Base-by-base conservation (phyloP, 75 land plant species). In the Adiantum capillusveneris region DNA sequence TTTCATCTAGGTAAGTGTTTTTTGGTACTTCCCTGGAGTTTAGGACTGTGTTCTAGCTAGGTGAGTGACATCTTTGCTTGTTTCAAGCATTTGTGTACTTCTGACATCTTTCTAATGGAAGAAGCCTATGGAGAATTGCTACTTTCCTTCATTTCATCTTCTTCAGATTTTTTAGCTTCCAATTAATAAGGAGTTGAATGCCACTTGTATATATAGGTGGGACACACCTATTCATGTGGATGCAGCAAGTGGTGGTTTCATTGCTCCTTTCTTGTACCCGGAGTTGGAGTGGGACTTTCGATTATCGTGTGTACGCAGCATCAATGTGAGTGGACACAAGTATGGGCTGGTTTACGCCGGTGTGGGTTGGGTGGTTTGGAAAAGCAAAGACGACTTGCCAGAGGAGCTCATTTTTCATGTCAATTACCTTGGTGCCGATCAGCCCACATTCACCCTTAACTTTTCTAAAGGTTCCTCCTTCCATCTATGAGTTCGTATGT, bases 381-480 rank as follows among this genome's bases (percentile, higher is more conserved):
- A 74, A 1, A 39, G 39, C 53, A 76, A 70, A 53, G 54, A 65
- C 11, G 79, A 76, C 55, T 56, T 76, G 19, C 79, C 74, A 24
- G 74, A 76, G 31, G 79, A 76, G 49, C 68, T 76, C 29, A 65
- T 76, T 37, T 76, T 76, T 51, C 79, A 76, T 49, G 59, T 69
- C 56, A 76, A 75, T 29, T 75, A 75, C 34, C 53, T 75, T 17
- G 78, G 68, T 5, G 67, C 78, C 25, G 73, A 75, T 30, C 74
- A 75, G 60, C 78, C 74, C n/a, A 75, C 78, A 0, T 75, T 75
- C 57, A 75, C 78, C 11, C 78, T 75, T 64, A 75, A 75, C 41
- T 75, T 75, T 60, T 75, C 78, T 20, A 75, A 75, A 70, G 78
- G 78, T 75, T 46, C 17, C 14, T 46, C 50, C 17, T 21, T n/a